These are phyloP conservation scores for Pseudoperonospora humuli DNA, from an alignment of 352 stramenopile genomes.

Conservation along the genomic window DNA sequence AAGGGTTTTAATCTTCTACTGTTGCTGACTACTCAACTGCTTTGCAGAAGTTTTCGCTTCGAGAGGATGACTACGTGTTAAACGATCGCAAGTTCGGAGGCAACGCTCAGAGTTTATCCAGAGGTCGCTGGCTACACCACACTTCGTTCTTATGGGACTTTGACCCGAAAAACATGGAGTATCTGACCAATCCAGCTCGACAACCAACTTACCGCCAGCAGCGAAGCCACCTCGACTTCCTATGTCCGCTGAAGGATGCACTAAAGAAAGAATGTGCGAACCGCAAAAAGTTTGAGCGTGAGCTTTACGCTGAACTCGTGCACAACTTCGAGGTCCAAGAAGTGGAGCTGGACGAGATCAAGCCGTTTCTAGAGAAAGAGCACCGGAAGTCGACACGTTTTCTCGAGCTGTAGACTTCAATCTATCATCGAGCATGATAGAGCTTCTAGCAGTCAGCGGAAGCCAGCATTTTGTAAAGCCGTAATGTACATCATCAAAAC, in stretches of 20 bases:
- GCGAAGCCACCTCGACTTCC: conserved; percentile 90
- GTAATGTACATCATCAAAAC: background rate
- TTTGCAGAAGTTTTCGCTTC: conserved; percentile 77
- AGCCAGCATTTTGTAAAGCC: background rate
- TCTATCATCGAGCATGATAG: conserved; percentile 4
- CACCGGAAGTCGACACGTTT: conserved; percentile 65
- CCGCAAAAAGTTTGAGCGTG: conserved; percentile 34
- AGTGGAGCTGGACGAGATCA: conserved; percentile 37
- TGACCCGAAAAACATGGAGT: conserved; percentile 90
- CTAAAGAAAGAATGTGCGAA: conserved; percentile 30
- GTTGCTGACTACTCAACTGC: background rate
- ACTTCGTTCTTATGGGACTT: conserved; percentile 98
- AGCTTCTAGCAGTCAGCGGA: conserved; percentile 5
- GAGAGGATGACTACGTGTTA: conserved; percentile 96
- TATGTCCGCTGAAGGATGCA: conserved; percentile 85
- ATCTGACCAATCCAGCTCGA: conserved; percentile 91
- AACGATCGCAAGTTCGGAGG: conserved; percentile 92
- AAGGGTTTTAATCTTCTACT: too few species aligned
- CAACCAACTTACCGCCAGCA: conserved; percentile 92
- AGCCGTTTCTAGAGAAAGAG: conserved; percentile 40
- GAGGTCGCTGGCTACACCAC: conserved; percentile 94
- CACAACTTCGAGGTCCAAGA: conserved; percentile 56
- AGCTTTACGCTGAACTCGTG: conserved; percentile 40
- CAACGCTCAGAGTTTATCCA: conserved; percentile 95
- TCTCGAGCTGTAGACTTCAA: conserved; percentile 32